These are phyloP conservation scores for Closterium sp. DNA, from an alignment of 139 green algal species.

Conservation along the genomic window DNA sequence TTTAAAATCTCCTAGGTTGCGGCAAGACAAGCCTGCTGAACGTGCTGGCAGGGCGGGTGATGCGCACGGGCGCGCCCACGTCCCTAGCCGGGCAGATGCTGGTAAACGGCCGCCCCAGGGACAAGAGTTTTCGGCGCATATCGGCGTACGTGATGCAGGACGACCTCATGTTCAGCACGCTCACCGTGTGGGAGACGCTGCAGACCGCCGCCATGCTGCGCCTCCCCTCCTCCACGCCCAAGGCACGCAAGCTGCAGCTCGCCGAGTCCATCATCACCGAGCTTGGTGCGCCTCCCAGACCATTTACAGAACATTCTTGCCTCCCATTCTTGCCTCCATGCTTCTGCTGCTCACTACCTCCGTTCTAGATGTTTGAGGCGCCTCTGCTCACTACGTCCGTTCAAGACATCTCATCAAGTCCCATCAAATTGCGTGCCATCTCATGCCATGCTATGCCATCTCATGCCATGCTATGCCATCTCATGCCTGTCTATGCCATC, in stretches of 20 bases:
- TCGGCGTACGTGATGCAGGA: conserved; percentile 57
- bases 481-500: too few relatives aligned
- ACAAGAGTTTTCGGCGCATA: conserved; percentile 35
- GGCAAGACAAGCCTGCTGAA: conserved; percentile 61
- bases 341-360: neutral
- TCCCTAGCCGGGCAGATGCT: conserved; percentile 35
- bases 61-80: neutral
- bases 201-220: conserved; percentile 46
- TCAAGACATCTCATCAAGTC: too few relatives aligned
- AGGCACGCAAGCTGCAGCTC: conserved; percentile 38
- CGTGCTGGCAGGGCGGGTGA: conserved; percentile 52
- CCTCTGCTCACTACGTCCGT: too few relatives aligned
- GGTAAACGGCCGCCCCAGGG: conserved; percentile 38
- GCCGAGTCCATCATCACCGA: conserved; percentile 53
- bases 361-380: too few relatives aligned
- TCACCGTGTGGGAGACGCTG: conserved; percentile 55
- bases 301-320: conserved; percentile 22
- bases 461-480: too few relatives aligned
- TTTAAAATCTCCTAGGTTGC: conserved; percentile 4
- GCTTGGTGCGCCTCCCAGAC: conserved; percentile 11
- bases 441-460: too few relatives aligned
- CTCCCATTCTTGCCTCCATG: conserved; percentile 45
- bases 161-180: conserved; percentile 39
- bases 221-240: conserved; percentile 41
- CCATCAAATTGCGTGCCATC: too few relatives aligned